Base-by-base conservation (phyloP, 2,329 filamentous ascomycete species). In the Leptographium galeiforme region DNA sequence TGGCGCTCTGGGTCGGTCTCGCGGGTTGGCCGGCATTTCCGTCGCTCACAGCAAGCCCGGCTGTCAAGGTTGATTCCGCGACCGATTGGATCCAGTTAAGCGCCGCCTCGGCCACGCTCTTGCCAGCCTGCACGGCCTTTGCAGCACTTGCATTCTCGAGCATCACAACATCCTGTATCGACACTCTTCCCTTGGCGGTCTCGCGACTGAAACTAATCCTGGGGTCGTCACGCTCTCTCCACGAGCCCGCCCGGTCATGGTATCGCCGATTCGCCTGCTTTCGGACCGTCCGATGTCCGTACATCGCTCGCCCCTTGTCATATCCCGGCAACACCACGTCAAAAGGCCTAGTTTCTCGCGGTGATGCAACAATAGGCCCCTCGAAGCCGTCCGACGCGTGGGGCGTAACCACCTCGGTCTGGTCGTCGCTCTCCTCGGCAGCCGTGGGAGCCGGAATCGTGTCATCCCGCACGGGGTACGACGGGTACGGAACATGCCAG, bases 231-330 rank as follows among this genome's bases (percentile, higher is more conserved):
- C 60, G 64, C 19, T 71, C 68, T 56, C 74, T 66, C 68, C 69
- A 76, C 4, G 73, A 64, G 6, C 73, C 72, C 12, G 67, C 69
- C 13, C 64, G 67, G 53, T 75, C 71, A 48, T 64, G 68, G 50
- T 75, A 73, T 16, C 70, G 67, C 45, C 66, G 64, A 19, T 61
- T 62, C 49, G 70, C 63, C 36, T 67, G 63, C 52, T 64, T 65
- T 56, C 63, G 68, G 39, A 73, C 65, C 1, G 70, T 72, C 13
- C 72, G 64, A 58, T 75, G 72, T 11, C 40, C 18, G 2, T 30
- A 10, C 16, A 12, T 32, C 14, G 11, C 7, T 18, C 12, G 18
- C 19, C 19, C 25, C 10, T 14, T 10, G 5, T 18, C 18, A 19
- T 25, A n/a, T 4, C 11, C 10, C n/a, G 8, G 8, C 30, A n/a